Conservation (phyloP, 169 alveolate genomes). For the Miamiensis avidus region DNA sequence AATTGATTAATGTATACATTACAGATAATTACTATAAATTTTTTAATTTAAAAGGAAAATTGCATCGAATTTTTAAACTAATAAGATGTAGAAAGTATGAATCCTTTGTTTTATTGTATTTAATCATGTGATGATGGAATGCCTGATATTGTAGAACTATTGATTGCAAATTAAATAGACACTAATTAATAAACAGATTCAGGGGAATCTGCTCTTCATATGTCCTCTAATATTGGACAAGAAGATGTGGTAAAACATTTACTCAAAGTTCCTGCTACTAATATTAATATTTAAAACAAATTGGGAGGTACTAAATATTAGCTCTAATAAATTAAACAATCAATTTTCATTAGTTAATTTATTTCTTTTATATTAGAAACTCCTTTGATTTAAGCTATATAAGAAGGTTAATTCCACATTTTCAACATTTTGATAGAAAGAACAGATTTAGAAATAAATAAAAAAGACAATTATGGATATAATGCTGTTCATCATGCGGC, state of each 20-base stretch:
- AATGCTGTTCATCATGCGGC: constrained; percentile 28
- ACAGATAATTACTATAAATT: too few species aligned
- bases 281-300: neutral
- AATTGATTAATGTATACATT: too few species aligned
- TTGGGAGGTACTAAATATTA: constrained; percentile 6
- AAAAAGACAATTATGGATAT: neutral
- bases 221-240: constrained; percentile 15
- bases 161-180: neutral
- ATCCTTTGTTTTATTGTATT: constrained; percentile 7
- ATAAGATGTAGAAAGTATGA: neutral
- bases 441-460: constrained; percentile 11
- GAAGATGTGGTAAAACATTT: constrained; percentile 10
- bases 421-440: constrained; percentile 11
- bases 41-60: neutral
- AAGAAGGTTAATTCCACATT: constrained; percentile 22
- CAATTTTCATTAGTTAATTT: neutral
- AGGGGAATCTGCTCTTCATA: constrained; percentile 25
- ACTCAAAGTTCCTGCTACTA: neutral
- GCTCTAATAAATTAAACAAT: neutral
- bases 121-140: constrained; percentile 25
- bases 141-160: constrained; percentile 16
- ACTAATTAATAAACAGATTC: neutral
- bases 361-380: constrained; percentile 1
- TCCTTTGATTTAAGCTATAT: constrained; percentile 8
- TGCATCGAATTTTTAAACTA: neutral